Conservation (phyloP, 805 yeast genomes). For the Candida dendrica region DNA sequence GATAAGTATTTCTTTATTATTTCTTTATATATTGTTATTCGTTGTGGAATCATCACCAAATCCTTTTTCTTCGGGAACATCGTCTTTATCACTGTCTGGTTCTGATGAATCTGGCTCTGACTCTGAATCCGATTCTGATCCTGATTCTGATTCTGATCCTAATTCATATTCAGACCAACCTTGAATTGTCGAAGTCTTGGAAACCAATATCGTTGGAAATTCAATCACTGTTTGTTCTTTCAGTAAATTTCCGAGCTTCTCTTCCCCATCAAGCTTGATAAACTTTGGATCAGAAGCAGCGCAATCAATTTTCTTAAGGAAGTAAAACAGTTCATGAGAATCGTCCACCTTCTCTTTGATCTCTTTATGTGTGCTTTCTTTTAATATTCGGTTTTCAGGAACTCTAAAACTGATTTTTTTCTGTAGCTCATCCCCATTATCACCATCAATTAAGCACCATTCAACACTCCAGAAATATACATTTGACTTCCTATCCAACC, state of each 20-base stretch:
- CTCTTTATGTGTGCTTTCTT: slow-evolving; percentile 24
- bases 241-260: slow-evolving; percentile 41
- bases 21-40: too few relatives aligned
- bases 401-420: slow-evolving; percentile 31
- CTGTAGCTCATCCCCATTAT: slow-evolving; percentile 19
- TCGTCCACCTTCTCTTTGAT: slow-evolving; percentile 9
- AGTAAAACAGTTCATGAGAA: slow-evolving; percentile 17
- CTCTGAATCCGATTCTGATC: slow-evolving; percentile 9
- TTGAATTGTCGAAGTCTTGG: slow-evolving; percentile 21
- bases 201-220: slow-evolving; percentile 62
- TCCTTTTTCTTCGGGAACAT: slow-evolving; percentile 5
- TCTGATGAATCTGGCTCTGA: slow-evolving; percentile 8
- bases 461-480: slow-evolving; percentile 76
- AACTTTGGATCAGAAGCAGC: slow-evolving; percentile 28
- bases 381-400: slow-evolving; percentile 23
- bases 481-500: slow-evolving; percentile 57
- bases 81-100: slow-evolving; percentile 12
- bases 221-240: slow-evolving; percentile 60
- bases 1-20: too few relatives aligned
- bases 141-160: slow-evolving; percentile 11
- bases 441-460: slow-evolving; percentile 42
- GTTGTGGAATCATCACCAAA: too few relatives aligned
- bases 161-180: slow-evolving; percentile 18
- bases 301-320: slow-evolving; percentile 23
- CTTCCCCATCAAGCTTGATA: slow-evolving; percentile 28